Base-by-base conservation (phyloP, 257 asterid species). In the Jacaranda copaia region DNA sequence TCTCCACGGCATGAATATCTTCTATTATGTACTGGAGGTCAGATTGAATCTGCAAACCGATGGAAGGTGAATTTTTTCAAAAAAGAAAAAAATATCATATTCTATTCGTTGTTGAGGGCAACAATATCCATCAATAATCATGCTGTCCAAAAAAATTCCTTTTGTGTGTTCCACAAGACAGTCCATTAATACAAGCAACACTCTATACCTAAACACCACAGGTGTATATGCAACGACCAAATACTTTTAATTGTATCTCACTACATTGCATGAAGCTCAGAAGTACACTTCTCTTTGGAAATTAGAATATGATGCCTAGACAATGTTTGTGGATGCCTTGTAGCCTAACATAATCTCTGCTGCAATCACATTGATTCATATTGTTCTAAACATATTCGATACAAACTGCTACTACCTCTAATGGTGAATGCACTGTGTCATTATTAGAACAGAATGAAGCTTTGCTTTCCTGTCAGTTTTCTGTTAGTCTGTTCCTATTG, bases 1-100 rank as follows among this genome's bases (percentile, higher is more conserved):
- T 88, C 92, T 93, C 99, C 81, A 91, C 99, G 35, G 92, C 88
- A 80, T 81, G 80, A 75, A 96, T 88, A 82, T 96, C 99, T 78
- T 90, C 97, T 83, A 89, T 89, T 63, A 96, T 89, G 87, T 86
- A 87, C 78, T 83, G 87, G 70, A 96, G 95, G 86, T 96, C 99
- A 7, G 85, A 68, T 86, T 87, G 93, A 36, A 91, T 87, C 99
- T 96, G 85, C 75, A 70, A 71, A 76, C 19, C 80, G 51, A 52
- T 67, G 80, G 25, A 60, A 70, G 46, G 82, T 13, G 58, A 58
- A 77, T 8, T 52, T 52, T 52, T 52, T 52, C 15, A 12, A 63
- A 55, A 25, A 5, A 63, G 13, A 10, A 43, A 70, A 6, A 71
- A 36, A 12, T 42, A 43, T 25, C 53, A 36, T 57, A 6, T 72